Evolutionary conservation across 805 yeast species (phyloP), one percentile per base, ranked within the genome.

Genomic region (Candida sonorensis): DNA sequence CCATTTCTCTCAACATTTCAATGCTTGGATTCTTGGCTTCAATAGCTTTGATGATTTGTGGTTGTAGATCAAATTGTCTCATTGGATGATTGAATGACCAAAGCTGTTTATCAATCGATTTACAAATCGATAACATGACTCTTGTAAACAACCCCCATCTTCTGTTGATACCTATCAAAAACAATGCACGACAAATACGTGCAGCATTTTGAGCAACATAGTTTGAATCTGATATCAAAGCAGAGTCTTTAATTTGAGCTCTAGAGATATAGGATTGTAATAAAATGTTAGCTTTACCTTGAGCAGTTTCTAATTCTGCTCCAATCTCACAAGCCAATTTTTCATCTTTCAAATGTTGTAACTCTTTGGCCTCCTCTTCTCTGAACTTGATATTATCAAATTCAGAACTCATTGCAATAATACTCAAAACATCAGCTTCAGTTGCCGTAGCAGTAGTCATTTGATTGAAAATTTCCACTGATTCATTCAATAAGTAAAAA

Each of bases 181-280:
- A 87, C 30, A 94, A 64, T 0, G 98, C 96, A 17, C 97, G 73
- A 44, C 95, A 76, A 21, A 92, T 90, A 64, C 99, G 77, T 1
- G 90, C 86, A 4, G 97, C 73, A 50, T 92, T 92, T 50, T 92
- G 98, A 1, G 97, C 97, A 35, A 92, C 94, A 53, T 92, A 92
- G 41, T 85, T 82, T 30, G 84, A 69, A 56, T 92, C 98, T 0
- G 97, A 85, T 3, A 74, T 64, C 37, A 92, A 62, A 0, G 98
- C 81, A 4, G 95, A 77, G 36, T 86, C 95, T 36, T 69, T 74
- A 23, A 88, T 72, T 9, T 55, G 46, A 1, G 86, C 76, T 36
- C 78, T 76, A 0, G 97, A 86, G 19, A 92, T 81, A 53, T 70
- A 94, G 0, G 97, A 79, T 55, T 92, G 99, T 13, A 92, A 59